These are phyloP conservation scores for Haplosporangium sp. DNA, from an alignment of 371 early-diverging fungal species.

Conservation along the genomic window DNA sequence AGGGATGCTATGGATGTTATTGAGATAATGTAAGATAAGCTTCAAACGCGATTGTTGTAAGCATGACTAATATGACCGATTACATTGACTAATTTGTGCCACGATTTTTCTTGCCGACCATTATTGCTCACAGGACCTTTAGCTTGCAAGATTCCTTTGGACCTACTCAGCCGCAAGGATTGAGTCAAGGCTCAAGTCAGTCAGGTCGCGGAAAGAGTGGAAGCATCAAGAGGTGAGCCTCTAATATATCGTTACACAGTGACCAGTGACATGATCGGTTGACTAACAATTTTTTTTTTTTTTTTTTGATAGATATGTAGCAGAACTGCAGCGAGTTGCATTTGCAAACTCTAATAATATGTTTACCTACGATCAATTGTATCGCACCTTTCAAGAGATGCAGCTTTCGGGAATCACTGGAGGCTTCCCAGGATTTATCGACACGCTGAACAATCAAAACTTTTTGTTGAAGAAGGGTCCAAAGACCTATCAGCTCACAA, in stretches of 20 bases:
- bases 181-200: conserved; percentile 24
- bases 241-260: neutral
- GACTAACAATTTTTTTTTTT: neutral
- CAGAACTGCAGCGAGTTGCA: conserved; percentile 64
- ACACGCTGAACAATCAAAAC: conserved; percentile 75
- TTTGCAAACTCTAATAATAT: conserved; percentile 63
- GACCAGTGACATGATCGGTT: neutral
- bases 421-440: conserved; percentile 70
- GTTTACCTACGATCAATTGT: conserved; percentile 69
- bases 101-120: neutral
- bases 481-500: conserved; percentile 62
- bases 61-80: neutral
- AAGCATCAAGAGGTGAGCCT: conserved; percentile 24
- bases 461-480: conserved; percentile 68
- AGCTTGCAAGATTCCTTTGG: conserved; percentile 46
- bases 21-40: conserved; percentile 77
- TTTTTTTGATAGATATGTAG: conserved; percentile 60
- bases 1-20: conserved; percentile 90
- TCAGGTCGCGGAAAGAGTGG: conserved; percentile 44
- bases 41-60: neutral
- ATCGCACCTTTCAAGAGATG: conserved; percentile 59
- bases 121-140: conserved; percentile 38
- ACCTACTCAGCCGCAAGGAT: neutral
- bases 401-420: conserved; percentile 57
- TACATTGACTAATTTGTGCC: neutral